A percentile compares a stretch with the other conserved stretches of the same genome.
Conservation (phyloP, 2,329 filamentous ascomycete species). For the Fonsecaea monophora region DNA sequence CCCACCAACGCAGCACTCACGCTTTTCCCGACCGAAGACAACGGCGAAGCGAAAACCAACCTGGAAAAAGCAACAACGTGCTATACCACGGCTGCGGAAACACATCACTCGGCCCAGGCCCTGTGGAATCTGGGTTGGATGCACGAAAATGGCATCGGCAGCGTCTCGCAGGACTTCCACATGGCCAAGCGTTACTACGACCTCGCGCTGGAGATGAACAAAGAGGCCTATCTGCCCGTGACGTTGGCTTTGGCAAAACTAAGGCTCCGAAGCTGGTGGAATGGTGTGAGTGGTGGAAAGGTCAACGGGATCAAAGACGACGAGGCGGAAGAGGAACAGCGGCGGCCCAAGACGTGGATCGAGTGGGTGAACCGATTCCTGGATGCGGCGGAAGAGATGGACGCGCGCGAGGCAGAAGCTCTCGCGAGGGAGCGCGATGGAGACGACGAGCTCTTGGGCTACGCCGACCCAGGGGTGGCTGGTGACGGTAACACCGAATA, state of each 20-base stretch:
- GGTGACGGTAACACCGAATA: constrained; percentile 55
- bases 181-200: constrained; percentile 97
- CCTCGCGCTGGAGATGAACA: constrained; percentile 85
- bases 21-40: constrained; percentile 2
- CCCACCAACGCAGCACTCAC: background rate
- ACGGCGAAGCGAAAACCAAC: constrained; percentile 54
- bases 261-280: constrained; percentile 87
- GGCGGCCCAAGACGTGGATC: constrained; percentile 72
- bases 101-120: constrained; percentile 89
- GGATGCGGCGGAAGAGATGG: constrained; percentile 70
- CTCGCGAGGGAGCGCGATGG: constrained; percentile 53
- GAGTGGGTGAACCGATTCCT: constrained; percentile 91
- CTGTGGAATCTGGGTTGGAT: constrained; percentile 99
- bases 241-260: constrained; percentile 87
- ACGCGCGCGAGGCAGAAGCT: constrained; percentile 67
- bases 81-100: constrained; percentile 90
- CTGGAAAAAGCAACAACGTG: constrained; percentile 88
- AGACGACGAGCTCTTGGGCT: constrained; percentile 50
- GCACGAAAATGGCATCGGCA: constrained; percentile 90
- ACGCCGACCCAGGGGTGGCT: constrained; percentile 59
- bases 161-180: constrained; percentile 93
- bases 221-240: constrained; percentile 92
- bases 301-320: constrained; percentile 93
- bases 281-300: constrained; percentile 85
- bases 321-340: constrained; percentile 27